Evolutionary conservation across 352 stramenopile genomes (phyloP), one percentile per base, ranked within the genome.

Genomic region (Globisporangium mamillatum): DNA sequence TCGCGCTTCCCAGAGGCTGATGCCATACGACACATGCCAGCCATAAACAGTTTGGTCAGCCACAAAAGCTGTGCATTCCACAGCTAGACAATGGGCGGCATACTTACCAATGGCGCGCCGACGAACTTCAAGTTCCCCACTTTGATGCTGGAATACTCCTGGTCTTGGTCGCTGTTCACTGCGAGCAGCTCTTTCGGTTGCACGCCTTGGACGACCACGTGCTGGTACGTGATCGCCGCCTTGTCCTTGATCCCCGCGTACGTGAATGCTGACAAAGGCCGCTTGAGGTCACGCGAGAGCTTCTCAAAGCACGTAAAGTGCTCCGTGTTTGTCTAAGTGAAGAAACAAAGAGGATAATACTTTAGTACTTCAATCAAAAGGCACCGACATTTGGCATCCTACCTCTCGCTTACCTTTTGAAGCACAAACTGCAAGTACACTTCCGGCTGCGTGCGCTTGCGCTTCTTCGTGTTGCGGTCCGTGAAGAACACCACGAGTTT

Each of bases 211-310:
- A 83, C 76, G 0, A 86, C 84, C 22, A 92, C 74, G 44, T 89
- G 75, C 74, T 95, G 85, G 36, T 73, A 85, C 4, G 87, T 93
- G 54, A 92, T 64, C 1, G 87, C 87, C 2, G 70, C 75, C 61
- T 93, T 93, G 73, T 93, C 87, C 64, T 95, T 95, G 9, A 82
- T 92, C 0, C 85, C 85, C 18, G 87, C 80, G 48, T 84, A 89
- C 46, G 74, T 79, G 64, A 93, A 91, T 9, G 78, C 78, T 1
- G 82, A 84, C 9, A 86, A 64, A 0, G 85, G 76, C 3, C 75
- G 69, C 41, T 80, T 75, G 25, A 92, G 74, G 4, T 58, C 52
- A 0, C 79, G 75, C 10, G 79, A 64, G 20, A 93, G 64, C 18
- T 73, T 78, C 41, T 95, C 87, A 20, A 95, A 80, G 67, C 77